phyloP scores from a whole-genome alignment of 2,329 filamentous ascomycete species.

The Colletotrichum falcatum region DNA sequence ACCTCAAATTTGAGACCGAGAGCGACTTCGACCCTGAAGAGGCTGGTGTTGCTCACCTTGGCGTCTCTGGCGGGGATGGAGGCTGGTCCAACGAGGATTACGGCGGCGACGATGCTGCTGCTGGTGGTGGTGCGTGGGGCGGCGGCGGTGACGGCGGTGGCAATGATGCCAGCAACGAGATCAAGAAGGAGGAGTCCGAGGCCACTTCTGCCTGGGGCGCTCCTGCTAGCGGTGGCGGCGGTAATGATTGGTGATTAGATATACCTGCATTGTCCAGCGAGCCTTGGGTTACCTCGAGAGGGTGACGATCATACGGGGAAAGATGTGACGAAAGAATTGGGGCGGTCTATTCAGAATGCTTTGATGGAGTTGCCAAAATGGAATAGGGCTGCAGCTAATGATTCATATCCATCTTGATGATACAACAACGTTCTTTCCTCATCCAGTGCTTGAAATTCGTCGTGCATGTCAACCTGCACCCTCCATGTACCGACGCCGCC shows the following conservation, averaged over 20 bases:
- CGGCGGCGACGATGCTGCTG: conserved; percentile 31
- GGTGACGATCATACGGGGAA: conserved; percentile 10
- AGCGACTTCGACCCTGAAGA: conserved; percentile 62
- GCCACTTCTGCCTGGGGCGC: conserved; percentile 38
- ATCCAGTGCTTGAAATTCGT: background rate
- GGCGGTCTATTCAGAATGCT: conserved; percentile 41
- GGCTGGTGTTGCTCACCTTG: conserved; percentile 46
- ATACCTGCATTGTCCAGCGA: conserved; percentile 1
- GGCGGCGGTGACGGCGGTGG: conserved; percentile 39
- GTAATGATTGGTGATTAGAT: conserved; percentile 35
- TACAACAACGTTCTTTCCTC: background rate
- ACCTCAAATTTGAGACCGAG: conserved; percentile 67
- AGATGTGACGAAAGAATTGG: conserved; percentile 17
- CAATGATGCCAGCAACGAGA: conserved; percentile 26
- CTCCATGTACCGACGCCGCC: background rate
- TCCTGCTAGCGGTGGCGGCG: background rate
- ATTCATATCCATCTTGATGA: conserved; percentile 21
- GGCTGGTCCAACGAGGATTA: conserved; percentile 34
- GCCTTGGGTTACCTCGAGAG: background rate
- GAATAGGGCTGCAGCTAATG: conserved; percentile 33
- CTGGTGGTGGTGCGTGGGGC: conserved; percentile 42
- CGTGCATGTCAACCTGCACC: background rate
- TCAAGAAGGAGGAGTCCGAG: conserved; percentile 10
- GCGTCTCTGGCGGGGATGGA: conserved; percentile 36
- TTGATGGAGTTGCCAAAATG: conserved; percentile 34